Evolutionary conservation across 2,329 filamentous ascomycete genomes (phyloP), one percentile per base, ranked within the genome.

Genomic region (Xylaria sp.): DNA sequence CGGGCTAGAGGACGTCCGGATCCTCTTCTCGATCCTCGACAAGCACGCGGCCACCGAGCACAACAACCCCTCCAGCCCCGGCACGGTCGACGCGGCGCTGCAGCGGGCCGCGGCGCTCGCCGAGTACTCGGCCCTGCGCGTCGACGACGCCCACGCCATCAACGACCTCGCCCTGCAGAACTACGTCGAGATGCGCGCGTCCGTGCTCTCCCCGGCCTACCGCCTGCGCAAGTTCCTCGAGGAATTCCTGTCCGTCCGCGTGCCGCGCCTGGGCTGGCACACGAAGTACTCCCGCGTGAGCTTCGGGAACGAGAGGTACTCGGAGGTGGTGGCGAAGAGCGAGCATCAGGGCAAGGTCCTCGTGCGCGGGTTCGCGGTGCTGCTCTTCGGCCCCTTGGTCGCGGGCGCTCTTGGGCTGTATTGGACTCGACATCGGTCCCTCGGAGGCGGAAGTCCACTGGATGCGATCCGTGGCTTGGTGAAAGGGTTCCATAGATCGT

Each of bases 211-310:
- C 1, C 86, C 84, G 0, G 67, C 88, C 0, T 97, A 97, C 67
- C 82, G 88, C 29, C 70, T 94, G 8, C 85, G 94, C 51, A 99
- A 99, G 73, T 86, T 79, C 61, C 76, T 97, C 13, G 94, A 99
- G 69, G 94, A 99, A 75, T 84, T 82, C 29, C 76, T 97, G 48
- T 90, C 88, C 48, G 82, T 89, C 13, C 87, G 89, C 64, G 67
- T 95, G 2, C 94, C 94, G 0, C 76, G 80, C 21, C 73, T 92
- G 11, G 94, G 93, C 0, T 97, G 93, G 87, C 86, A 88, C 68
- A 99, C 94, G 1, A 91, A 96, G 74, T 99, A 99, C 69, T 86
- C 89, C 1, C 83, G 93, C 18, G 88, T 99, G 7, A 96, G 92
- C 63, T 99, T 99, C 70, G 91, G 91, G 54, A 97, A 96, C 66